Evolutionary conservation across 2,329 filamentous ascomycete genomes (phyloP), one percentile per base, ranked within the genome.

Genomic region (Thelonectria olida): DNA sequence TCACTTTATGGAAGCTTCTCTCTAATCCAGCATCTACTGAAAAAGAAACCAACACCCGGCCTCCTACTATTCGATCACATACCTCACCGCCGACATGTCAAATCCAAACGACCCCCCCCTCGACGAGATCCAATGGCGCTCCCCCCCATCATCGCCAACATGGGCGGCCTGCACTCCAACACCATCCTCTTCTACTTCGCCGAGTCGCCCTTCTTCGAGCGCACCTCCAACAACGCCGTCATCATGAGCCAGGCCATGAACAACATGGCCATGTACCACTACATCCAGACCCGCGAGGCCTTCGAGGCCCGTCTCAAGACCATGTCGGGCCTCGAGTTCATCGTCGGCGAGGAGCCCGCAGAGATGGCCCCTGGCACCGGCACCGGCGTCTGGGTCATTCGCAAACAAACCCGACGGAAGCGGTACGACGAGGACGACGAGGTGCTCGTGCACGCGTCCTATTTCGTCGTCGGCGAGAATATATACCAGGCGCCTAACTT

Each of bases 331-430:
- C 79, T 90, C 48, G 88, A 91, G 76, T 91, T 88, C 72, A 81
- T 89, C 51, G 87, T 91, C 53, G 86, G 86, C 36, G 85, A 90
- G 71, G 86, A 88, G 66, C 88, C 87, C 1, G 86, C 86, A 25
- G 87, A 90, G 74, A 87, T 84, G 69, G 85, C 82, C 0, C 86
- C 86, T 0, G 86, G 86, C n/a, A 88, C 85, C 39, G 88, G 88
- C 45, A 90, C 88, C 0, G 88, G 88, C 25, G 87, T 90, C 8
- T 91, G 88, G 88, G 85, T 90, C 25, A 89, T 91, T 67, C 84
- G 87, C 70, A 90, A 90, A 79, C 88, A 91, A 76, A 87, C 84
- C 23, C 80, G 88, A 50, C 81, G 84, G 62, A 88, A 89, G 76
- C 79, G 82, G 13, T 79, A 82, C 39, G 80, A 81, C 5, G 78